Base-by-base conservation (phyloP, 2,329 filamentous ascomycete species). In the Dactylellina drechsleri region DNA sequence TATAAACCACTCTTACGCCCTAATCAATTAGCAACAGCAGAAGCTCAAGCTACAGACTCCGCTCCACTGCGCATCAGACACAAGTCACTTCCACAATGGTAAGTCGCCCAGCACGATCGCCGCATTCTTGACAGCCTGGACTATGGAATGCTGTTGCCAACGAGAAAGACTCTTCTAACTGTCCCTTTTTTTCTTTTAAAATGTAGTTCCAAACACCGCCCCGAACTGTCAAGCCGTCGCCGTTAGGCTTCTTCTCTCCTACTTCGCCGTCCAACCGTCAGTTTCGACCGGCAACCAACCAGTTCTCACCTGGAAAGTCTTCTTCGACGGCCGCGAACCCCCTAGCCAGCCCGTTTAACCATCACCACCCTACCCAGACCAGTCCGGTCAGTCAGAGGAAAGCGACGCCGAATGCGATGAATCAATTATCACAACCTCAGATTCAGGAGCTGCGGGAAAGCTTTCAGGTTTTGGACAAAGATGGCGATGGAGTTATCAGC, bases 391-490 rank as follows among this genome's bases (percentile, higher is more conserved):
- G 73, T 23, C 70, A 64, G 52, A 16, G 70, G 7, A 74, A 67
- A 85, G 88, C 13, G 84, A 93, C 52, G 89, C 90, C 1, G n/a
- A 67, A 67, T 53, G 62, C 41, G 5, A 74, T 74, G 70, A 74
- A 74, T 26, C 90, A 91, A 79, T 83, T 98, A 49, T 91, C 94
- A 43, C 89, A 92, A 1, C 86, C 91, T 2, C 92, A 97, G 79
- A 88, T 97, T 41, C 89, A 93, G 79, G 92, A 92, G 79, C 87
- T 99, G 82, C 88, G 95, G 75, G 94, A 98, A 81, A 92, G 91
- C 0, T 99, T 98, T 82, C 92, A 96, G 82, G 93, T 97, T 72
- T 86, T 99, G 54, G 95, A 98, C 82, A 87, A 92, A 74, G 90
- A 95, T 82, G 93, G 92, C 80, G 92, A 95, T 80, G 93, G 94